A percentile compares a stretch with the other conserved stretches of the same genome.
Evolutionary conservation across 345 rosid genomes (phyloP).

Genomic region (Erysimum cheiranthoides): DNA sequence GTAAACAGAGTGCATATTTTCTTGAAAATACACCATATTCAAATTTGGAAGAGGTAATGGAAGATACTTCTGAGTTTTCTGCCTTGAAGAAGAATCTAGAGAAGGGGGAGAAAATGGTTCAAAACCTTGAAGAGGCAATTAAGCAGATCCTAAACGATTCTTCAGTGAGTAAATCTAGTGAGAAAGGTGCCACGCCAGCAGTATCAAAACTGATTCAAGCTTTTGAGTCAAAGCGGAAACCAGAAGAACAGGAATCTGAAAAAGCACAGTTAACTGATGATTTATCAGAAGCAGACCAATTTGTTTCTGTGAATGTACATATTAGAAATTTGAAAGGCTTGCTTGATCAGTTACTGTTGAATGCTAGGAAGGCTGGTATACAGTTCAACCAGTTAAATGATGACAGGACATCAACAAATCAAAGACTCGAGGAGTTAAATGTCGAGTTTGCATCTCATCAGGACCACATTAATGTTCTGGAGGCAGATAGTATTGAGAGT

Average conservation of each 20-base stretch:
- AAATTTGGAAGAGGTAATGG: slow-evolving; percentile 46
- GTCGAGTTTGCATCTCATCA: slow-evolving; percentile 55
- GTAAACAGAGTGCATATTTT: slow-evolving; percentile 35
- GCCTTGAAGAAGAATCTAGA: slow-evolving; percentile 55
- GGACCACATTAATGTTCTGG: slow-evolving; percentile 56
- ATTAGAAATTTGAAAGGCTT: slow-evolving; percentile 59
- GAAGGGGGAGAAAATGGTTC: slow-evolving; percentile 61
- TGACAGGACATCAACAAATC: slow-evolving; percentile 45
- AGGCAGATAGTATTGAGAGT: slow-evolving; percentile 65
- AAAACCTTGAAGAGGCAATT: slow-evolving; percentile 64
- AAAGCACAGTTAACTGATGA: slow-evolving; percentile 45
- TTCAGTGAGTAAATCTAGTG: slow-evolving; percentile 46
- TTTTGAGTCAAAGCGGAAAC: slow-evolving; percentile 71
- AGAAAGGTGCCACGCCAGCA: slow-evolving; percentile 54
- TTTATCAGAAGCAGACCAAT: slow-evolving; percentile 52
- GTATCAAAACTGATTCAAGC: slow-evolving; percentile 83
- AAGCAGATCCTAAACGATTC: slow-evolving; percentile 53
- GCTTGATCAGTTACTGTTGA: slow-evolving; percentile 58
- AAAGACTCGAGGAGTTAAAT: slow-evolving; percentile 52
- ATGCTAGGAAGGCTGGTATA: slow-evolving; percentile 54
- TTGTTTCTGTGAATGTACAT: slow-evolving; percentile 53
- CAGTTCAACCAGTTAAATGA: slow-evolving; percentile 54
- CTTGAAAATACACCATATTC: slow-evolving; percentile 45
- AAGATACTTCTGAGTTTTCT: slow-evolving; percentile 51
- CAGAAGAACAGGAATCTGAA: slow-evolving; percentile 61